Base-by-base conservation (phyloP, 2,329 filamentous ascomycete species). In the Trichoderma lentiforme region DNA sequence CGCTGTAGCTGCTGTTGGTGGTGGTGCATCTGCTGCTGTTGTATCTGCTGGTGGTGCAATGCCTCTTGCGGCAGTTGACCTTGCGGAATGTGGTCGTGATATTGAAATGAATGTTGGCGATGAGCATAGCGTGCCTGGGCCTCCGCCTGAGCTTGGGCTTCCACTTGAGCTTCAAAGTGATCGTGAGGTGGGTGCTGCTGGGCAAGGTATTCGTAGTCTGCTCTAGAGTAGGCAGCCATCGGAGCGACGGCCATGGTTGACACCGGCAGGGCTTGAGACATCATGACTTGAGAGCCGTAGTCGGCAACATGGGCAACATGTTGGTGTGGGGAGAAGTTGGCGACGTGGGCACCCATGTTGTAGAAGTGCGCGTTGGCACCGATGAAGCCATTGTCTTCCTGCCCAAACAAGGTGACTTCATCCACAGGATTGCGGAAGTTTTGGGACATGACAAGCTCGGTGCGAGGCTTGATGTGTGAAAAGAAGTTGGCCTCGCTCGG, bases 361-460 rank as follows among this genome's bases (percentile, higher is more conserved):
- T 61, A 69, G 32, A 34, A 24, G 26, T 39, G 36, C 11, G 18
- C 4, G n/a, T 26, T 15, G 12, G 39, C 36, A 8, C n/a, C 14
- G n/a, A 47, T 11, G 36, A 34, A 32, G 14, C 36, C 56, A 15
- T 57, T 43, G 3, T 60, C 53, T 1, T 61, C 66, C 6, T 51
- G 36, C 8, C 7, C 4, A 32, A 32, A 60, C 26, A 39, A 8
- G 18, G 56, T 9, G 12, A 86, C 78, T 62, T 92, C 90, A 67
- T 92, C 89, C 36, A 92, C 85, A 0, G 89, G 89, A 0, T 88
- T 84, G 9, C 91, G 87, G 81, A 93, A 93, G 79, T 89, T 92
- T 76, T 91, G 89, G 65, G 87, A 86, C 18, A 85, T 85, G 56
- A 90, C 83, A 32, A 93, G 83, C 67, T 90, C 88, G 0, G 79